These are phyloP conservation scores for Incumbomyces delicatus DNA, from an alignment of 2,329 filamentous ascomycete species.

Conservation along the genomic window DNA sequence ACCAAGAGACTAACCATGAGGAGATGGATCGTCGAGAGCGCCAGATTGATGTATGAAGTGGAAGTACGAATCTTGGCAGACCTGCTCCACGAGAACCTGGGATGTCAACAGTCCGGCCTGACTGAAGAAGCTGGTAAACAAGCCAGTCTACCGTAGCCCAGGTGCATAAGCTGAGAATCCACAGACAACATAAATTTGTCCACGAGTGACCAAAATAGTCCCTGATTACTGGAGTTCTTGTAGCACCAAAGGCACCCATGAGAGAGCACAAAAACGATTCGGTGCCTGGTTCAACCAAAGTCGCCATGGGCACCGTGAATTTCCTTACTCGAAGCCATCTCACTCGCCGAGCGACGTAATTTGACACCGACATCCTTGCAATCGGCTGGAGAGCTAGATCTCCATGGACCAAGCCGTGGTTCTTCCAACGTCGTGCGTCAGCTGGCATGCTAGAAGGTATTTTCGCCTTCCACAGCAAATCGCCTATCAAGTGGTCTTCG, in stretches of 20 bases:
- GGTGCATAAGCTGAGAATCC: constrained; percentile 51
- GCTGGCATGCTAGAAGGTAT: constrained; percentile 31
- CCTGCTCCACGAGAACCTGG: constrained; percentile 25
- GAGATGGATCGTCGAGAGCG: constrained; percentile 42
- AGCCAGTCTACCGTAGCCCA: constrained; percentile 73
- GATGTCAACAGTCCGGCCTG: constrained; percentile 55
- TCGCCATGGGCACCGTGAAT: constrained; percentile 82
- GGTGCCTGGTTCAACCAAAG: constrained; percentile 83
- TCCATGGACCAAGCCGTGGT: constrained; percentile 75
- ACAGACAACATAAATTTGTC: constrained; percentile 54
- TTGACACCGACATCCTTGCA: constrained; percentile 63
- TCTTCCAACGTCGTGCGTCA: constrained; percentile 36
- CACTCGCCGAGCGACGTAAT: constrained; percentile 71
- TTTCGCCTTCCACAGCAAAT: constrained; percentile 70
- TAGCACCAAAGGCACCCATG: constrained; percentile 70
- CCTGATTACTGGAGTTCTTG: constrained; percentile 48
- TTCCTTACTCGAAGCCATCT: constrained; percentile 91
- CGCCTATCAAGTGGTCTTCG: constrained; percentile 92
- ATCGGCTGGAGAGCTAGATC: constrained; percentile 88
- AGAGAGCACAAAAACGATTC: constrained; percentile 77
- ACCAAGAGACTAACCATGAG: constrained; percentile 73
- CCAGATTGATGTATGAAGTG: constrained; percentile 13
- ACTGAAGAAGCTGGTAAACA: constrained; percentile 65
- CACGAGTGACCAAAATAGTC: constrained; percentile 56
- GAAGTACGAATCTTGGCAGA: constrained; percentile 63